phyloP scores from a whole-genome alignment of 257 asterid genomes.

The Paraleonurus japonicus region DNA sequence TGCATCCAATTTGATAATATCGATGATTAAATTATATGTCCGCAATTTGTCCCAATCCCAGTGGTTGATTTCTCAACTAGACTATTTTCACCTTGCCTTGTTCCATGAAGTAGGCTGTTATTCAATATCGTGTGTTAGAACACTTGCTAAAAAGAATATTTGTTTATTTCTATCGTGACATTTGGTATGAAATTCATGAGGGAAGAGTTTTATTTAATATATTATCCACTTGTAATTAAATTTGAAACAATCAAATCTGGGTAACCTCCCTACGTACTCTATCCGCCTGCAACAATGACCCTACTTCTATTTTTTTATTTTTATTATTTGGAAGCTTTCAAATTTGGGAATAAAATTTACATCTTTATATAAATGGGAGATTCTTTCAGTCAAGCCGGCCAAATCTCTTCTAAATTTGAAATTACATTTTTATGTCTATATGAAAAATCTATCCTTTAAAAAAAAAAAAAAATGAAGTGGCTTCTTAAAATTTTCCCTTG shows the following conservation, averaged over 20 bases:
- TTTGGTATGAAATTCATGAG: conserved; percentile 19
- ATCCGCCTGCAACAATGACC: conserved; percentile 18
- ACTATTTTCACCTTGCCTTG: neutral
- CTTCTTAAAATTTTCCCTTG: neutral
- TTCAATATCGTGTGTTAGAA: conserved; percentile 11
- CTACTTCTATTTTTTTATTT: neutral
- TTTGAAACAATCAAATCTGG: conserved; percentile 12
- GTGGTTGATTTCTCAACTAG: neutral
- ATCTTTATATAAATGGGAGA: neutral
- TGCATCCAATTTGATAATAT: conserved; percentile 19
- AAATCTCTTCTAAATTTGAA: neutral
- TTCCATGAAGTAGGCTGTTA: conserved; percentile 12
- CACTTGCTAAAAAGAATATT: conserved; percentile 2
- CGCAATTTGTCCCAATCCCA: conserved; percentile 16
- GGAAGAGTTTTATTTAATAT: neutral
- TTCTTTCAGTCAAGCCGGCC: conserved; percentile 25
- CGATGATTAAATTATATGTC: conserved; percentile 11
- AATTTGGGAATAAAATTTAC: neutral
- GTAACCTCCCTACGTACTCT: neutral
- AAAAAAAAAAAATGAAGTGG: neutral
- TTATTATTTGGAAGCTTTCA: neutral
- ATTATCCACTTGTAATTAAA: neutral
- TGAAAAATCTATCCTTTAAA: neutral
- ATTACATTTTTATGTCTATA: neutral
- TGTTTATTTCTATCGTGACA: neutral